Conservation (phyloP, 225 moss, liverwort and hornwort species). For the Climacium dendroides region DNA sequence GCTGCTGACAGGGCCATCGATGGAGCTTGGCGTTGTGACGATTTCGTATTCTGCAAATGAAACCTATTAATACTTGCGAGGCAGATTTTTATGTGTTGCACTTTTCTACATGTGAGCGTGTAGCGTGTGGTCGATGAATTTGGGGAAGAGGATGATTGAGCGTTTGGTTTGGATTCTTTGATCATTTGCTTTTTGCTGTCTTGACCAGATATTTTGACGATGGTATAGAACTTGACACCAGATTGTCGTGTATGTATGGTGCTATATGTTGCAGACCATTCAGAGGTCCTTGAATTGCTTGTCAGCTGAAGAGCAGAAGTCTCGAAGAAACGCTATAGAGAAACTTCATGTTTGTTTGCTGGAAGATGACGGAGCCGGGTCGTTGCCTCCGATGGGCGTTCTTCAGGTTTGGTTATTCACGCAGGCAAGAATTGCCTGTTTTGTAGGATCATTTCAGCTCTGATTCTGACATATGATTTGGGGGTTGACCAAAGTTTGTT, state of each 20-base stretch:
- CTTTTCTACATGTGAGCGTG: background rate
- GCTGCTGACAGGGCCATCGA: background rate
- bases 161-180: background rate
- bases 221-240: background rate
- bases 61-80: background rate
- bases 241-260: background rate
- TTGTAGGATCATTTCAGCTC: background rate
- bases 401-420: constrained; percentile 29
- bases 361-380: constrained; percentile 55
- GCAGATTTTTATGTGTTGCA: background rate
- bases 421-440: background rate
- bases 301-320: constrained; percentile 57
- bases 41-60: background rate
- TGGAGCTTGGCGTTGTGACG: background rate
- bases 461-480: background rate
- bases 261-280: constrained; percentile 33
- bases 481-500: background rate
- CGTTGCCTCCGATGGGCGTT: constrained; percentile 35
- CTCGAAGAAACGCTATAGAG: constrained; percentile 49
- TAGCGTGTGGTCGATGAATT: background rate
- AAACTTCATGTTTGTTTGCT: constrained; percentile 47
- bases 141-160: background rate
- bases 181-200: background rate
- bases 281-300: constrained; percentile 70
- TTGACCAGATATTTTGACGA: background rate